Evolutionary conservation across 345 rosid species (phyloP).

Genomic region (Sisymbrium irio): DNA sequence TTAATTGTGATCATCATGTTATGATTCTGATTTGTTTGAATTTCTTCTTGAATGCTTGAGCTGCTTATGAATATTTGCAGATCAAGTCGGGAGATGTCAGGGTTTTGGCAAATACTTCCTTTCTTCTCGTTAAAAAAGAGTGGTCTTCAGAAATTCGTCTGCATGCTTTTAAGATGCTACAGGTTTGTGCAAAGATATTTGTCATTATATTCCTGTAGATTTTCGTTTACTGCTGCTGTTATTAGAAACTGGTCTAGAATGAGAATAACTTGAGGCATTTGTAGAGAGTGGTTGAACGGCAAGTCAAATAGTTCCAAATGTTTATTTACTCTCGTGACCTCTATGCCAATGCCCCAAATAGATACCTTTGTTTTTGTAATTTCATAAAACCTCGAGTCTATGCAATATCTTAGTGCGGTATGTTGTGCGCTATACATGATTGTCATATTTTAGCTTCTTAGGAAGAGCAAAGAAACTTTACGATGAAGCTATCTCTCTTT

Average conservation of each 20-base stretch:
- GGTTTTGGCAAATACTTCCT: constrained; percentile 61
- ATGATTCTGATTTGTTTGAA: not conserved
- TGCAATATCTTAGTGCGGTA: not conserved
- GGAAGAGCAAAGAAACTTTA: constrained; percentile 8
- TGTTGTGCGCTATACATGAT: not conserved
- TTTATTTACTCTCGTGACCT: not conserved
- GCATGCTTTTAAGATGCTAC: constrained; percentile 91
- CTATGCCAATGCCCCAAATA: not conserved
- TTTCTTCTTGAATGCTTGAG: no score
- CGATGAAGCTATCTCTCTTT: constrained; percentile 5
- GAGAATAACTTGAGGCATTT: not conserved
- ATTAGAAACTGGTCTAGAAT: not conserved
- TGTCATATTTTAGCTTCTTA: not conserved
- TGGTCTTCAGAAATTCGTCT: constrained; percentile 84
- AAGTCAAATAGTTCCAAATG: not conserved
- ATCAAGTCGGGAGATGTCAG: constrained; percentile 80
- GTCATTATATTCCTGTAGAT: not conserved
- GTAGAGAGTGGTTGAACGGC: not conserved
- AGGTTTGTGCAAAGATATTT: constrained; percentile 47
- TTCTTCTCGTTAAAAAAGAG: constrained; percentile 66
- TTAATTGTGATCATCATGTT: not conserved
- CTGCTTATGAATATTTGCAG: constrained; percentile 48
- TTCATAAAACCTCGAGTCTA: not conserved
- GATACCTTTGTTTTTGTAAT: not conserved
- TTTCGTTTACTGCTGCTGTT: not conserved